A percentile compares a stretch with the other conserved stretches of the same genome.
These are phyloP conservation scores for Cryptococcus hybrid DNA, from an alignment of 1,284 basidiomycete species.

Conservation along the genomic window DNA sequence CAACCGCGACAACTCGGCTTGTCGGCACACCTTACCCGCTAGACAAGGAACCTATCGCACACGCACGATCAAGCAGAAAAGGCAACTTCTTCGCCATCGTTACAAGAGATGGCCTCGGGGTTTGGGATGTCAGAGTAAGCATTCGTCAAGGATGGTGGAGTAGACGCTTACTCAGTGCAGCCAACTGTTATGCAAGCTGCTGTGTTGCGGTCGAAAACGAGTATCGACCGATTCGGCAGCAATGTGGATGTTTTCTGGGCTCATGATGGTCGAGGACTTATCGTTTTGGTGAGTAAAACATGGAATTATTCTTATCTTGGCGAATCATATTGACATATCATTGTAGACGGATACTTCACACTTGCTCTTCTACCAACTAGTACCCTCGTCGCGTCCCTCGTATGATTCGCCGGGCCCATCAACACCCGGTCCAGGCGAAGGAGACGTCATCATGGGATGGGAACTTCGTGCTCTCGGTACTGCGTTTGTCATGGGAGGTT, in stretches of 20 bases:
- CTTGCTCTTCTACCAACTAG: conserved; percentile 70
- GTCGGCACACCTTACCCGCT: conserved; percentile 28
- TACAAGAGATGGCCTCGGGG: conserved; percentile 63
- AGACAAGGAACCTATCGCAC: conserved; percentile 53
- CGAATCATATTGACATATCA: background rate
- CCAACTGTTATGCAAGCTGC: conserved; percentile 74
- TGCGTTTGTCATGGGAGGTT: conserved; percentile 36
- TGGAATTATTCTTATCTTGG: background rate
- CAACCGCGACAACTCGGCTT: conserved; percentile 35
- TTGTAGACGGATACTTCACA: conserved; percentile 70
- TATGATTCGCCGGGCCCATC: conserved; percentile 39
- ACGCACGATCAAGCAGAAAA: conserved; percentile 62
- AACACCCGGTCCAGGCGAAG: conserved; percentile 76
- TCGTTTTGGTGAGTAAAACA: conserved; percentile 63
- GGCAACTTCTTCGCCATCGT: conserved; percentile 76
- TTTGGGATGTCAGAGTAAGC: conserved; percentile 78
- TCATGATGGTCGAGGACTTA: conserved; percentile 69
- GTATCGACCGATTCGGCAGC: conserved; percentile 74
- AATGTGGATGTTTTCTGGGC: conserved; percentile 74
- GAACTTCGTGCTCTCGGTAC: conserved; percentile 61
- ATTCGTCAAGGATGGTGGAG: background rate
- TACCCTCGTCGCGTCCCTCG: conserved; percentile 57
- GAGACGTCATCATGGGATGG: conserved; percentile 76
- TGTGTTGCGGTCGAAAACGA: conserved; percentile 69
- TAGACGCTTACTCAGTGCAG: conserved; percentile 50